Evolutionary conservation across 345 rosid species (phyloP).

Genomic region (Durio zibethinus): DNA sequence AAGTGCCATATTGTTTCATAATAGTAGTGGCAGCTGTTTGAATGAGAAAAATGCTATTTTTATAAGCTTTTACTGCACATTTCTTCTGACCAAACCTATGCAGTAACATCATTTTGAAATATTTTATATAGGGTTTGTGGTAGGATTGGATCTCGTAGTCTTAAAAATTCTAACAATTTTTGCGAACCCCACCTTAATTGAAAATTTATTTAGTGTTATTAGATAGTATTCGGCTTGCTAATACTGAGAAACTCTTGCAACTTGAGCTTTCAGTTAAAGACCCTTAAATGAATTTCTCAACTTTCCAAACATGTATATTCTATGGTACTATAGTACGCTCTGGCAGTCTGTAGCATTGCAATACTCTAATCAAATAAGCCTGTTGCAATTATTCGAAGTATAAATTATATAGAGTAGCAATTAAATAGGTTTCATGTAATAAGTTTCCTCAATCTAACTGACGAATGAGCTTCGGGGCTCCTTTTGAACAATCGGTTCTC

Average conservation of each 20-base stretch:
- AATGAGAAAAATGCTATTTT: background rate
- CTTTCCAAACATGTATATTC: background rate
- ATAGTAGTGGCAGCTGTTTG: background rate
- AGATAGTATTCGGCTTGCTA: background rate
- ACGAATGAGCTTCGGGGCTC: background rate
- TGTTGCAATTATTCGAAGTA: background rate
- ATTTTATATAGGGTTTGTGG: background rate
- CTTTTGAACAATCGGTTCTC: background rate
- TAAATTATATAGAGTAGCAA: background rate
- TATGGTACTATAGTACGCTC: background rate
- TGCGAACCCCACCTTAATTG: background rate
- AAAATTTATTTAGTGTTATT: background rate
- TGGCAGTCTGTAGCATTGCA: background rate
- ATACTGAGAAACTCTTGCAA: background rate
- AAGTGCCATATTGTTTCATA: background rate
- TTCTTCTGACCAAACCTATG: background rate
- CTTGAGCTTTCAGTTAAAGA: background rate
- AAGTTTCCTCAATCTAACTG: background rate
- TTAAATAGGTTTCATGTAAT: background rate
- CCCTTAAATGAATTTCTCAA: background rate
- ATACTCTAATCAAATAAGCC: background rate
- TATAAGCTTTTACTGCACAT: conserved; percentile 1
- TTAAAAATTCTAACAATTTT: background rate
- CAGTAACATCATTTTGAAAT: background rate
- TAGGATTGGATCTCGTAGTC: background rate